Percentiles rank a stretch among this genome's conserved stretches.
Evolutionary conservation across 805 yeast species (phyloP).

Genomic region (Priceomyces carsonii): DNA sequence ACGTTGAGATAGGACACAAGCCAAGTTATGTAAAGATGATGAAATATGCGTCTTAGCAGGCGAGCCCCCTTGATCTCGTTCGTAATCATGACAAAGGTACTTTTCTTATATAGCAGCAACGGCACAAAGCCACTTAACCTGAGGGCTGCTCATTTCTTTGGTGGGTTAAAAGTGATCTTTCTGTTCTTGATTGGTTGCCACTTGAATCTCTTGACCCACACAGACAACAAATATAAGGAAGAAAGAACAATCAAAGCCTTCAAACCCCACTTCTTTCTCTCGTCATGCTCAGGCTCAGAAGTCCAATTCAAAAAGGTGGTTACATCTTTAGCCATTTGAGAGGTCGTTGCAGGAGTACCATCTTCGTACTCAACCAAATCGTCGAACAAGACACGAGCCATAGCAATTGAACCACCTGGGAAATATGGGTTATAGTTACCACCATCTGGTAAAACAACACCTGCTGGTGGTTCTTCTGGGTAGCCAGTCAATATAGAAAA

Average conservation of each 20-base stretch:
- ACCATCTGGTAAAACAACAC: conserved; percentile 90
- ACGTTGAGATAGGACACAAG: conserved; percentile 1
- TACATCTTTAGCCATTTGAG: conserved; percentile 99
- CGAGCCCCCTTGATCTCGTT: conserved; percentile 5
- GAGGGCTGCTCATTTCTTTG: conserved; percentile 30
- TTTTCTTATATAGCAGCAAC: not conserved
- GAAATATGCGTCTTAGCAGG: conserved; percentile 1
- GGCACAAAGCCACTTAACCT: not conserved
- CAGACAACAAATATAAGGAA: conserved; percentile 74
- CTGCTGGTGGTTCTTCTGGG: conserved; percentile 99
- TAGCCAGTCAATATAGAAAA: conserved; percentile 95
- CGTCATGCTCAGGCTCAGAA: conserved; percentile 97
- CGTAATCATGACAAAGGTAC: conserved; percentile 12
- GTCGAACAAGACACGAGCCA: conserved; percentile 98
- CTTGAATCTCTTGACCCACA: conserved; percentile 96
- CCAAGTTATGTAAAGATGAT: conserved; percentile 1
- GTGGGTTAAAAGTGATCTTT: conserved; percentile 90
- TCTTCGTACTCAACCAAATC: conserved; percentile 98
- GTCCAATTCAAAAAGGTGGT: conserved; percentile 97
- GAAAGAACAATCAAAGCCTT: conserved; percentile 84
- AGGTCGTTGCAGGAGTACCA: conserved; percentile 97
- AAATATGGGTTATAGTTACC: conserved; percentile 98
- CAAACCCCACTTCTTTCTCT: conserved; percentile 94
- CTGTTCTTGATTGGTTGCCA: conserved; percentile 96
- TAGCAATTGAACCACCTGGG: conserved; percentile 99